A percentile compares a stretch with the other conserved stretches of the same genome.
Conservation (phyloP, 2,329 filamentous ascomycete genomes). For the Epichloe amarillans region DNA sequence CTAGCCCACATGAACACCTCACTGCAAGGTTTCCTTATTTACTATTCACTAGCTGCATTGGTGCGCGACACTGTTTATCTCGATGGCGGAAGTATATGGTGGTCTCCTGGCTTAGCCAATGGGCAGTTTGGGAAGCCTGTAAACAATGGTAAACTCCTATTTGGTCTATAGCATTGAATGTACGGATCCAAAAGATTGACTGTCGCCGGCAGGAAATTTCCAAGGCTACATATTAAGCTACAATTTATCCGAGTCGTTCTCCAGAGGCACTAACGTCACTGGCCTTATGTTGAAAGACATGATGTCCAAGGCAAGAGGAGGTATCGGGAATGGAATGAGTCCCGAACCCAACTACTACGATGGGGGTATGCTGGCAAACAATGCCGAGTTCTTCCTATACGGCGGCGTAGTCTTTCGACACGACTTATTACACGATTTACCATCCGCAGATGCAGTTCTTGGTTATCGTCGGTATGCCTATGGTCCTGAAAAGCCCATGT, state of each 20-base stretch:
- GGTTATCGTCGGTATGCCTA: conserved; percentile 41
- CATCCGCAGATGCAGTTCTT: conserved; percentile 29
- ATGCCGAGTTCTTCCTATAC: conserved; percentile 49
- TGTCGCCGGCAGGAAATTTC: conserved; percentile 31
- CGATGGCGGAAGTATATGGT: conserved; percentile 46
- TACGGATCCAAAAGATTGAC: neutral
- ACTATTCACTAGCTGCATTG: conserved; percentile 31
- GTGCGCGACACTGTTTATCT: conserved; percentile 51
- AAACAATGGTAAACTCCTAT: conserved; percentile 25
- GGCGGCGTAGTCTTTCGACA: conserved; percentile 36
- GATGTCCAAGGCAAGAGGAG: conserved; percentile 33
- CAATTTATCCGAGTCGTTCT: conserved; percentile 45
- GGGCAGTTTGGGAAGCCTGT: conserved; percentile 20
- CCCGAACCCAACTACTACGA: conserved; percentile 44
- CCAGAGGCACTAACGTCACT: conserved; percentile 37
- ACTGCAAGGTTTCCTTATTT: neutral
- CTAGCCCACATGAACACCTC: neutral
- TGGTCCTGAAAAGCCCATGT: conserved; percentile 29
- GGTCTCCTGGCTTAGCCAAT: conserved; percentile 35
- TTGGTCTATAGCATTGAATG: conserved; percentile 10
- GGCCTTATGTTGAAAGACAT: conserved; percentile 29
- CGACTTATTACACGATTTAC: conserved; percentile 23
- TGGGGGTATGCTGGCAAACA: conserved; percentile 52
- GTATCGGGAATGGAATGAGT: conserved; percentile 36
- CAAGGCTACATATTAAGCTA: conserved; percentile 41